These are phyloP conservation scores for Oryza longistaminata DNA, from an alignment of 176 grass and related monocot species.

Conservation along the genomic window DNA sequence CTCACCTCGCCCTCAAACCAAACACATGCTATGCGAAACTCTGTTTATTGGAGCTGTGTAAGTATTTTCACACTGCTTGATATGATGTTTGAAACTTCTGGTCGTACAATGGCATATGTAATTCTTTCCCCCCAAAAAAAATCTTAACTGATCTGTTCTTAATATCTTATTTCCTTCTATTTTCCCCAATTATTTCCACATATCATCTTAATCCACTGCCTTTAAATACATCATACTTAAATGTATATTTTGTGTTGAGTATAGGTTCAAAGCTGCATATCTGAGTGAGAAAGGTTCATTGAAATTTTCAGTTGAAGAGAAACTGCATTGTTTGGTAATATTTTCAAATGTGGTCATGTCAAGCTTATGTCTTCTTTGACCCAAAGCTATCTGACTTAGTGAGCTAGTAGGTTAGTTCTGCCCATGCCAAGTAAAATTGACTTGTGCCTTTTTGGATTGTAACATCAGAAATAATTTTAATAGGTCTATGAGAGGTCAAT, in stretches of 20 bases:
- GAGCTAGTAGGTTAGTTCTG: not conserved
- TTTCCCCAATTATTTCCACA: not conserved
- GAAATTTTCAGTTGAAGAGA: not conserved
- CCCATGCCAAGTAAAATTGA: conserved; percentile 3
- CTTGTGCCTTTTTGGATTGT: conserved; percentile 21
- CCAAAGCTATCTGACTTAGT: conserved; percentile 15
- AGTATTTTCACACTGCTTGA: not conserved
- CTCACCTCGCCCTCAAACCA: too few species aligned
- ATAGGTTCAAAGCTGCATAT: conserved; percentile 18
- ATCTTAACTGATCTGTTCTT: not conserved
- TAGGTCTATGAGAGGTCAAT: conserved; percentile 67
- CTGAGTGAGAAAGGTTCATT: not conserved
- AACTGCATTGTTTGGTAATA: conserved; percentile 6
- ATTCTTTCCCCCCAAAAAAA: not conserved
- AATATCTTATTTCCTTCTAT: not conserved
- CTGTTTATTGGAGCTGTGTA: conserved; percentile 24
- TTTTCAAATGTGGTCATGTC: conserved; percentile 17
- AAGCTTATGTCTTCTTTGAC: conserved; percentile 2
- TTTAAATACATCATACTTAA: not conserved
- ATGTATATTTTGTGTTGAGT: not conserved
- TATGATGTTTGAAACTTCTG: conserved; percentile 14
- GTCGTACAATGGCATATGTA: not conserved
- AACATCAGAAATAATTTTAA: conserved; percentile 1
- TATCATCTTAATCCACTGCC: not conserved
- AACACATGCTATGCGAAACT: not conserved